Conservation (phyloP, 2,329 filamentous ascomycete species). For the Onygenales sp. region DNA sequence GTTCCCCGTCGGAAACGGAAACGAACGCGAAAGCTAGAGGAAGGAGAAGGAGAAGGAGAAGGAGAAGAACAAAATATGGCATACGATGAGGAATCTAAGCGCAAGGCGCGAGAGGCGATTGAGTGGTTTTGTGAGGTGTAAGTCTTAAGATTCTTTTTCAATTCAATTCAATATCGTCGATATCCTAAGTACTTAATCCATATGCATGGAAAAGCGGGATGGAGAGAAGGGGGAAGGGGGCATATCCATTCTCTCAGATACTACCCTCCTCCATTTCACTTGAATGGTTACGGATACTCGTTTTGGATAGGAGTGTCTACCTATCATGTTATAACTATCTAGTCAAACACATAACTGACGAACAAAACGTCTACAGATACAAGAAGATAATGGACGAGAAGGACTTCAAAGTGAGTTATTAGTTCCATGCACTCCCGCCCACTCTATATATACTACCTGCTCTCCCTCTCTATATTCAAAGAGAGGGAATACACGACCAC, state of each 20-base stretch:
- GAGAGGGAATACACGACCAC: background rate
- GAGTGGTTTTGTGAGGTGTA: slow-evolving; percentile 9
- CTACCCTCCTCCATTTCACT: no score
- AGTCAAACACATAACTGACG: background rate
- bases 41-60: background rate
- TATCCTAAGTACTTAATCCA: background rate
- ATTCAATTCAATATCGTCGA: background rate
- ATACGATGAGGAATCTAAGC: slow-evolving; percentile 6
- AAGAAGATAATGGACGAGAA: slow-evolving; percentile 8
- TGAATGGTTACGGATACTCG: no score
- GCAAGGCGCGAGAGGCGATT: slow-evolving; percentile 5
- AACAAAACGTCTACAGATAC: slow-evolving; percentile 5
- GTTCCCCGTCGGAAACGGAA: no score
- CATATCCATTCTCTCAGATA: no score
- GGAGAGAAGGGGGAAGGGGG: background rate
- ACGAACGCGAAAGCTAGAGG: no score
- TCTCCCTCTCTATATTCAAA: background rate
- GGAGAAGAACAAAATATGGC: slow-evolving; percentile 1
- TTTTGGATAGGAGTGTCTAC: no score
- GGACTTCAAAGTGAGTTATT: slow-evolving; percentile 8
- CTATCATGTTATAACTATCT: background rate
- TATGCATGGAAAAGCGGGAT: background rate
- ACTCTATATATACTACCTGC: background rate
- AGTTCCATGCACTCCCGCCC: background rate
- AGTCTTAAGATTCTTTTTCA: background rate